phyloP scores from a whole-genome alignment of 305 asterid species.

The Fraxinus angustifolia region DNA sequence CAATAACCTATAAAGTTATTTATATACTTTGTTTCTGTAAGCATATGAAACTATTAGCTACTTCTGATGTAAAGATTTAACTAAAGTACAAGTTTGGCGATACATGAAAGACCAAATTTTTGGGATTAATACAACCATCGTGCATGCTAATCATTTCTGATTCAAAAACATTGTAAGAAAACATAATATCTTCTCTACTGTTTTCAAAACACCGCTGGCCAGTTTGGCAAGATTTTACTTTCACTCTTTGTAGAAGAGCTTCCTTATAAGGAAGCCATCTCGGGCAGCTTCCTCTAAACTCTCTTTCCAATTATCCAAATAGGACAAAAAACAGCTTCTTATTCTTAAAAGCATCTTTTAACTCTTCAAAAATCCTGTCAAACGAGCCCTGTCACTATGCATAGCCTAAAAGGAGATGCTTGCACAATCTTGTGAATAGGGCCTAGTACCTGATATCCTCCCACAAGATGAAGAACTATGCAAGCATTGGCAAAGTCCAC shows the following conservation, averaged over 20 bases:
- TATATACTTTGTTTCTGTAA: neutral
- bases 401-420: neutral
- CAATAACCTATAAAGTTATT: neutral
- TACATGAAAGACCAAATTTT: neutral
- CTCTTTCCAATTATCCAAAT: neutral
- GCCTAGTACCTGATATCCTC: slow-evolving; percentile 41
- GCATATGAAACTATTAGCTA: neutral
- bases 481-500: slow-evolving; percentile 47
- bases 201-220: neutral
- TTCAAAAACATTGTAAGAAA: neutral
- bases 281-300: neutral
- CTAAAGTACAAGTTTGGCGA: neutral
- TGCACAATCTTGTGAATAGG: neutral
- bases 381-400: neutral
- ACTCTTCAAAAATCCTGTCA: neutral
- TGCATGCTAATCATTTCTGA: neutral
- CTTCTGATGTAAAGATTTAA: neutral
- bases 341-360: neutral
- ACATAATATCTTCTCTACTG: neutral
- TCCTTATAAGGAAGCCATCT: neutral
- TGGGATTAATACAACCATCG: neutral
- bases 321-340: neutral
- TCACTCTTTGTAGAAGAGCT: neutral
- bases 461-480: slow-evolving; percentile 46
- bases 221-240: neutral